Percentiles rank a stretch among this genome's conserved stretches.
phyloP scores from a whole-genome alignment of 73 alveolate genomes.

The Tetrahymena thermophila region DNA sequence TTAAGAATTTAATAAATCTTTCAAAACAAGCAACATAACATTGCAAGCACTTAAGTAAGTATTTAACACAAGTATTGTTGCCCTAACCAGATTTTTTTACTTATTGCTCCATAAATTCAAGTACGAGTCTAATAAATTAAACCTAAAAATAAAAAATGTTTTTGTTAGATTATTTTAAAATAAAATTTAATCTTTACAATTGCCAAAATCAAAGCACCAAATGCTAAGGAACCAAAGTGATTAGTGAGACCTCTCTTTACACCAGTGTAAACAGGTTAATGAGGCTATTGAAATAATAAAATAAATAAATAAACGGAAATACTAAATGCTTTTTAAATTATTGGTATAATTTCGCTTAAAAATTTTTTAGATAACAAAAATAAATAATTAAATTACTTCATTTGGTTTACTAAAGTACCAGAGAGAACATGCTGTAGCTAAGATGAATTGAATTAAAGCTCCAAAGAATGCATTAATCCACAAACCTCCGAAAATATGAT shows the following conservation, averaged over 20 bases:
- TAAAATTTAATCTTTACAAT: slow-evolving; percentile 11
- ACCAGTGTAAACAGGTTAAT: slow-evolving; percentile 12
- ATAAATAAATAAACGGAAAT: not conserved
- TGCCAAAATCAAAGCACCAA: slow-evolving; percentile 75
- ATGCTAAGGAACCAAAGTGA: slow-evolving; percentile 74
- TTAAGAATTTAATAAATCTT: slow-evolving; percentile 71
- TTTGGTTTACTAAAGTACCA: not conserved
- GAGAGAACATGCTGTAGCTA: slow-evolving; percentile 19
- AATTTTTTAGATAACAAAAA: not conserved
- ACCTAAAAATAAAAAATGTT: slow-evolving; percentile 33
- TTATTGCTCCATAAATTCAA: slow-evolving; percentile 42
- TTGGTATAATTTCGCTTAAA: too few species aligned
- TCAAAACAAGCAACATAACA: slow-evolving; percentile 86
- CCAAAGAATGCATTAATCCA: slow-evolving; percentile 28
- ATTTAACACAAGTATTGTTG: slow-evolving; percentile 25
- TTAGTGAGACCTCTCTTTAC: slow-evolving; percentile 55
- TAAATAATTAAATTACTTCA: not conserved
- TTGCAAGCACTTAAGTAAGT: slow-evolving; percentile 64
- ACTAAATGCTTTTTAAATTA: not conserved
- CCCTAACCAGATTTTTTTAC: slow-evolving; percentile 43
- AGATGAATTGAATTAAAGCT: slow-evolving; percentile 3
- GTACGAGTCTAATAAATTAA: slow-evolving; percentile 34
- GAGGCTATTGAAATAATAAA: not conserved
- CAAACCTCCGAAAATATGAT: slow-evolving; percentile 30
- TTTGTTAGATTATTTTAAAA: slow-evolving; percentile 24